Base-by-base conservation (phyloP, 2,329 filamentous ascomycete genomes). In the Fusarium longipes region DNA sequence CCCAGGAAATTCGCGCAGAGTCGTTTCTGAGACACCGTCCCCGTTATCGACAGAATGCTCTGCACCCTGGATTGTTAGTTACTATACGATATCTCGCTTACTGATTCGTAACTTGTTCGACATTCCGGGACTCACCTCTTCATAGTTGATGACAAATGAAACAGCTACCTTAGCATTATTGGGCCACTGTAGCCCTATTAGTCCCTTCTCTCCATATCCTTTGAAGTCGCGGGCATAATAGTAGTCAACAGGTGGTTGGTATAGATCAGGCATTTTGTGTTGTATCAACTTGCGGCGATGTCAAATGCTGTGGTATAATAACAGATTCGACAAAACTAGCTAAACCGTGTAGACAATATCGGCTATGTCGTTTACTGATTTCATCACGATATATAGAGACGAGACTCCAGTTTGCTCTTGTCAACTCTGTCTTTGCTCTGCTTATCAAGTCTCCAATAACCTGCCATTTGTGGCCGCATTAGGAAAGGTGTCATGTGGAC, bases 81-180 rank as follows among this genome's bases (percentile, higher is more conserved):
- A 3, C 6, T 0, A 1, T 58, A 30, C 57, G 27, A 9, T 3
- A 36, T 36, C n/a, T 14, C 11, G 17, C 6, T 20, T 3, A 22
- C 24, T 22, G n/a, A 15, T 3, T 11, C 3, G 2, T 7, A 10
- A 6, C 22, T 10, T 2, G 8, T 15, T 17, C 9, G 3, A 27
- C 7, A 18, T 2, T 27, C 8, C 8, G 4, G 5, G 2, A 3
- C 2, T 45, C 15, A 56, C 57, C 30, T 59, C 57, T 15, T 60
- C 57, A 4, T 60, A 58, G 20, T 60, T 60, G 2, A 60, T 59
- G 20, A 59, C 53, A 4, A 60, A 60, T 1, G 53, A 60, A 5
- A 60, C 30, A 2, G 57, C 53, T 0, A 60, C 51, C 2, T 43
- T 60, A 9, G 53, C 53, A 2, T 60, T 43, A 0, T 60, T 60